Conservation (phyloP, 108 stramenopile species). For the Epithemia pelagica region DNA sequence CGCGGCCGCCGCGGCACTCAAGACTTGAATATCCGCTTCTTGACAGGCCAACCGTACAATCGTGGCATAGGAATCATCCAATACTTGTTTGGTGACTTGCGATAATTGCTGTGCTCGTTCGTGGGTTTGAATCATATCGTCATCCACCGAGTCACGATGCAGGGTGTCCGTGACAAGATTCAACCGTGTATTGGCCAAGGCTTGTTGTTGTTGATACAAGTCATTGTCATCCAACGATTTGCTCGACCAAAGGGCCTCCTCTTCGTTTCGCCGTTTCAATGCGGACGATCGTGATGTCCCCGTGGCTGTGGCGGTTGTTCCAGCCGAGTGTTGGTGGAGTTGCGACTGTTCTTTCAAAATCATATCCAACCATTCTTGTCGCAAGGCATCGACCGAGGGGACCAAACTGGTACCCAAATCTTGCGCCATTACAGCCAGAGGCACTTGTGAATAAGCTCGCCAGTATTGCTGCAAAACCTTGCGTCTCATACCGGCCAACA, state of each 20-base stretch:
- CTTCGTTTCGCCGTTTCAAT: too few relatives aligned
- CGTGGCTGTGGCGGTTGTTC: background rate
- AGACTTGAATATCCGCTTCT: slow-evolving; percentile 24
- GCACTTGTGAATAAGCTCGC: slow-evolving; percentile 50
- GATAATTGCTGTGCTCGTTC: slow-evolving; percentile 5
- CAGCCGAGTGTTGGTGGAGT: background rate
- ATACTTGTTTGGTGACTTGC: slow-evolving; percentile 15
- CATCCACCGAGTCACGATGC: slow-evolving; percentile 6
- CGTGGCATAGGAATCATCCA: slow-evolving; percentile 45
- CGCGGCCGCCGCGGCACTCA: background rate
- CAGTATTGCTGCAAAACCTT: slow-evolving; percentile 65
- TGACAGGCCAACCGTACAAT: slow-evolving; percentile 46
- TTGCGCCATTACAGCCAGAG: slow-evolving; percentile 45
- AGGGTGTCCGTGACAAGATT: slow-evolving; percentile 16
- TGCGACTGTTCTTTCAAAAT: background rate
- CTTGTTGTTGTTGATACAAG: slow-evolving; percentile 6
- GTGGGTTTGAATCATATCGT: background rate
- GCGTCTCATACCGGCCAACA: slow-evolving; percentile 48
- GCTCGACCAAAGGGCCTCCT: too few relatives aligned
- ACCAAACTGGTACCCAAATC: slow-evolving; percentile 30
- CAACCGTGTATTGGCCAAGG: slow-evolving; percentile 16
- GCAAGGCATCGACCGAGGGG: slow-evolving; percentile 1
- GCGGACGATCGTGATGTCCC: too few relatives aligned
- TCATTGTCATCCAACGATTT: background rate
- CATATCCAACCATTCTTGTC: background rate